Evolutionary conservation across 495 filamentous ascomycete species (phyloP), one percentile per base, ranked within the genome.

Genomic region (Venustampulla echinocandica): DNA sequence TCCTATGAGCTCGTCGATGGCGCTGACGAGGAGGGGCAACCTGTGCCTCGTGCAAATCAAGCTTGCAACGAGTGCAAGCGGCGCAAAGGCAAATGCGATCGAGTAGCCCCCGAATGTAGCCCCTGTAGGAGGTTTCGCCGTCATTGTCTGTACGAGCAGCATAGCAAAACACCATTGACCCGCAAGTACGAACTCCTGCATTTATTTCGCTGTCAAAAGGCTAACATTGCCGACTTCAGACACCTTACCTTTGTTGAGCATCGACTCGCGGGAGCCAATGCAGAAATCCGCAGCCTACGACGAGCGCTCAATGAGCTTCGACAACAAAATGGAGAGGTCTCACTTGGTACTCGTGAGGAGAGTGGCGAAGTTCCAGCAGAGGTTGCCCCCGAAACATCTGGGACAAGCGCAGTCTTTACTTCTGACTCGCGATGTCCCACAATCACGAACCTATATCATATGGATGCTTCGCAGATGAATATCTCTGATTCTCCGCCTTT

Each of bases 141-240:
- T 10, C 54, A 58, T 17, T 62, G 59, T 42, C 44, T 57, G 10
- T 62, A 62, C 42, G 54, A 62, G 38, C 58, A 52, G 22, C 52
- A 53, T 28, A 36, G 44, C 14, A 41, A 48, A 4, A 58, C 52
- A 10, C 58, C 59, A 11, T 46, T 60, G 4, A 62, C 59, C 2
- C 38, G 58, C 15, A 57, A 46, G 47, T 53, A 38, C 19, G 18
- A n/a, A n/a, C n/a, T 19, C 17, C 4, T 35, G n/a, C 13, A 35
- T 4, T 35, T 35, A 6, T 15, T 18, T 18, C 5, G 3, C 18
- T 28, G 19, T 13, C 32, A 10, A 33, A 43, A 10, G 14, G 33
- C 11, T 25, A 42, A 21, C 14, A 15, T 24, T 19, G 11, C 42
- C 11, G 22, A 7, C n/a, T n/a, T n/a, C n/a, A 49, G 46, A 22